These are phyloP conservation scores for Trypethelium eluteriae DNA, from an alignment of 495 filamentous ascomycete species.

Conservation along the genomic window DNA sequence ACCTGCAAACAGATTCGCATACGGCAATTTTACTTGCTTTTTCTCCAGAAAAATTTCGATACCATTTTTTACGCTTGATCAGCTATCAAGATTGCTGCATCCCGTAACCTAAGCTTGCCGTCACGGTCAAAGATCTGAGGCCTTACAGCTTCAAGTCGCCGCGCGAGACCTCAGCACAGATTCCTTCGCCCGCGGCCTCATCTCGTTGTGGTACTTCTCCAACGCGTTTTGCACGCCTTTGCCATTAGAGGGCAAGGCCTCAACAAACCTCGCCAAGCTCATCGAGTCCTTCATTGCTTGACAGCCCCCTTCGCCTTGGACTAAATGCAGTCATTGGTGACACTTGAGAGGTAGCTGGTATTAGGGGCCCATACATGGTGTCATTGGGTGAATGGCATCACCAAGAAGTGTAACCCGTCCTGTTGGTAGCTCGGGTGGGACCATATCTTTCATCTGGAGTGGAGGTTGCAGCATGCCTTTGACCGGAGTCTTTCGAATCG, in stretches of 20 bases:
- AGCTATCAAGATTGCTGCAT: too few species aligned
- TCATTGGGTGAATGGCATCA: constrained; percentile 10
- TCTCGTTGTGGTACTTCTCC: constrained; percentile 7
- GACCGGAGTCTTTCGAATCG: background rate
- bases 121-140: background rate
- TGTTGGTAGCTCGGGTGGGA: background rate
- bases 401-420: constrained; percentile 10
- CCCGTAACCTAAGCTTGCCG: too few species aligned
- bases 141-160: background rate
- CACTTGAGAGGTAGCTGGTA: background rate
- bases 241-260: background rate
- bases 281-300: constrained; percentile 10
- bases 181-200: constrained; percentile 12
- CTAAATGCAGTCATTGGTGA: background rate
- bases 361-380: background rate
- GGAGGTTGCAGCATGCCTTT: background rate
- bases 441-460: background rate
- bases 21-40: too few species aligned
- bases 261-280: background rate
- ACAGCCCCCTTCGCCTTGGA: constrained; percentile 6
- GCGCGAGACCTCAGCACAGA: background rate
- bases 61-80: too few species aligned
- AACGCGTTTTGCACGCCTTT: background rate
- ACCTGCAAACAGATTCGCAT: too few species aligned
- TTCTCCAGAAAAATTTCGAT: too few species aligned